Percentiles rank a stretch among this genome's conserved stretches.
phyloP scores from a whole-genome alignment of 768 basidiomycete species.

The Boletus rubescentipes region DNA sequence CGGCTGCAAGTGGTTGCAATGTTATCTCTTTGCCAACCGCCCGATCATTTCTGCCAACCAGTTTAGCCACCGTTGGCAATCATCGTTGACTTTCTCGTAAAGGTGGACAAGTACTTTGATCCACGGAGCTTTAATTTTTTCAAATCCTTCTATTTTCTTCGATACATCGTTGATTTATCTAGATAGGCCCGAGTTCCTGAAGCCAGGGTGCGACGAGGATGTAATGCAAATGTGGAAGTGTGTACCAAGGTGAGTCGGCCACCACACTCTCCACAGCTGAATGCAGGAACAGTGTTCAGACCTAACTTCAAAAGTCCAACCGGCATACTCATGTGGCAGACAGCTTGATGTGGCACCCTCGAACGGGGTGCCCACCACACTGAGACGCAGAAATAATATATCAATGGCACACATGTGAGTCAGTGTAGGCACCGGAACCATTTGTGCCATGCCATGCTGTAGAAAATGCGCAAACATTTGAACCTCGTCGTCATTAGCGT shows the following conservation, averaged over 20 bases:
- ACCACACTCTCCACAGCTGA: not conserved
- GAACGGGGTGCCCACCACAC: constrained; percentile 9
- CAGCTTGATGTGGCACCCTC: not conserved
- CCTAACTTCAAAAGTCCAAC: not conserved
- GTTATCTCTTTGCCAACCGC: not conserved
- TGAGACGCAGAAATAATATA: constrained; percentile 2
- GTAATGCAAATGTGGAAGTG: not conserved
- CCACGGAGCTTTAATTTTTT: not conserved
- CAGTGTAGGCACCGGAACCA: constrained; percentile 7
- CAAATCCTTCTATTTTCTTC: not conserved
- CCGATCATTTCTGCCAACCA: constrained; percentile 1
- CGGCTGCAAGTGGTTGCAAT: not conserved
- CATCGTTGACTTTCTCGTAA: not conserved
- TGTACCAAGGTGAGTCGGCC: not conserved
- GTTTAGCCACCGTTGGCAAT: constrained; percentile 8
- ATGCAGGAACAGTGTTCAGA: not conserved
- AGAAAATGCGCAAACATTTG: not conserved
- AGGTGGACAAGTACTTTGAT: constrained; percentile 9
- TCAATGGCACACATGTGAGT: constrained; percentile 20
- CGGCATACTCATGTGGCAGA: constrained; percentile 10
- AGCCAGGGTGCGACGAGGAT: constrained; percentile 5
- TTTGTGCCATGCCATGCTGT: constrained; percentile 31
- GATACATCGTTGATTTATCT: not conserved
- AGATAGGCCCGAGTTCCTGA: not conserved
- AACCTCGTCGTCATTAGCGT: not conserved